Percentiles rank a stretch among this genome's conserved stretches.
Evolutionary conservation across 1,284 basidiomycete genomes (phyloP).

Genomic region (Fomitopsis pinicola): DNA sequence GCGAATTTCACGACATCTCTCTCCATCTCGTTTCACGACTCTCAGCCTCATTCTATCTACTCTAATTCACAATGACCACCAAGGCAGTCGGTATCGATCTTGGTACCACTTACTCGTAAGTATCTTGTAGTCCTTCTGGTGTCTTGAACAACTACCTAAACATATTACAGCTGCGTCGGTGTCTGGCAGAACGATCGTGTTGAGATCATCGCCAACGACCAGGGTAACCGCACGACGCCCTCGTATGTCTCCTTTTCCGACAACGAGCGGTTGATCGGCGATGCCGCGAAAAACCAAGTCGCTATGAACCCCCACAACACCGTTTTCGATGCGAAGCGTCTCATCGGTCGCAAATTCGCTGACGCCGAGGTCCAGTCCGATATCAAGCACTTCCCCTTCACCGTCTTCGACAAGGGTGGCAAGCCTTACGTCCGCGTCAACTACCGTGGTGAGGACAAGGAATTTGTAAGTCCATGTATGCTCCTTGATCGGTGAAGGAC

Average conservation of each 20-base stretch:
- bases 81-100: conserved; percentile 95
- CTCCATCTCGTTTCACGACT: conserved; percentile 7
- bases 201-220: conserved; percentile 97
- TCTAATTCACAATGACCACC: conserved; percentile 15
- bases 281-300: conserved; percentile 97
- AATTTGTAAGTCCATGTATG: conserved; percentile 67
- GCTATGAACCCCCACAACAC: conserved; percentile 97
- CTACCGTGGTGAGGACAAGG: conserved; percentile 90
- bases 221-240: conserved; percentile 98
- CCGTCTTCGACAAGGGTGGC: conserved; percentile 73
- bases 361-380: conserved; percentile 93
- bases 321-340: conserved; percentile 95
- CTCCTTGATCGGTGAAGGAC: not conserved
- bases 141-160: conserved; percentile 9
- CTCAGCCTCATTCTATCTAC: conserved; percentile 15
- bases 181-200: conserved; percentile 99
- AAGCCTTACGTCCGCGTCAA: conserved; percentile 90
- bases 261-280: conserved; percentile 97
- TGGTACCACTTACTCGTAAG: conserved; percentile 88
- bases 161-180: conserved; percentile 75
- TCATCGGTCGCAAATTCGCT: conserved; percentile 82
- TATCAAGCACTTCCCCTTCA: conserved; percentile 96
- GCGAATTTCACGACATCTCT: conserved; percentile 5
- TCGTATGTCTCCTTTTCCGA: conserved; percentile 99
- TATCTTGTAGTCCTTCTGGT: conserved; percentile 13